Conservation (phyloP, 371 early-diverging fungal genomes). For the Rhizomucor miehei region DNA sequence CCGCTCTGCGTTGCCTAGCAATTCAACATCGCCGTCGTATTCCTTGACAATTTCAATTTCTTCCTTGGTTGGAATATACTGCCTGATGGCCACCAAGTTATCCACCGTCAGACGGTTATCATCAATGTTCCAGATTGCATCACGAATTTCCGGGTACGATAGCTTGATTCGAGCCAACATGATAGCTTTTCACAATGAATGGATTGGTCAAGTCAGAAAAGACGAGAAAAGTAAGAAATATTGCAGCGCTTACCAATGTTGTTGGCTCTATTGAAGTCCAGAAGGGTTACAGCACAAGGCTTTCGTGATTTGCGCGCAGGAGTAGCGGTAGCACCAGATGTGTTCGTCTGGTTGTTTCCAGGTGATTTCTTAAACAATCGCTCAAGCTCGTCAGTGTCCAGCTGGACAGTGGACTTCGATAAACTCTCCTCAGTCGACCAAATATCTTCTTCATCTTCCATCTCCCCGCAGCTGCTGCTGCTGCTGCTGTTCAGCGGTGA, state of each 20-base stretch:
- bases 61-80: slow-evolving; percentile 62
- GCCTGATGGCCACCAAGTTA: slow-evolving; percentile 54
- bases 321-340: neutral
- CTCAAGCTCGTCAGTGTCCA: slow-evolving; percentile 42
- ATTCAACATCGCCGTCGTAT: slow-evolving; percentile 62
- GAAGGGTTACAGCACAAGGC: slow-evolving; percentile 42
- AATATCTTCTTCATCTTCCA: slow-evolving; percentile 16
- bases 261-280: slow-evolving; percentile 61
- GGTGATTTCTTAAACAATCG: slow-evolving; percentile 34
- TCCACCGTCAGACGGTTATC: slow-evolving; percentile 55
- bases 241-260: slow-evolving; percentile 45
- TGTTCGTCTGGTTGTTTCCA: neutral
- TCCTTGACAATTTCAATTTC: slow-evolving; percentile 65
- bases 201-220: slow-evolving; percentile 6
- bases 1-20: slow-evolving; percentile 66
- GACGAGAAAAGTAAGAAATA: slow-evolving; percentile 17
- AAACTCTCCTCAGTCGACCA: slow-evolving; percentile 8
- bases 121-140: slow-evolving; percentile 67
- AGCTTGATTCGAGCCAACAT: slow-evolving; percentile 70
- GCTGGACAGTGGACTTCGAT: slow-evolving; percentile 1
- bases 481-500: slow-evolving; percentile 17
- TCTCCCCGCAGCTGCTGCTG: slow-evolving; percentile 20
- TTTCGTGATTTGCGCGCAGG: slow-evolving; percentile 23
- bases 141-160: slow-evolving; percentile 62
- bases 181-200: slow-evolving; percentile 61